Base-by-base conservation (phyloP, 352 stramenopile genomes). In the Achlya hypogyna region DNA sequence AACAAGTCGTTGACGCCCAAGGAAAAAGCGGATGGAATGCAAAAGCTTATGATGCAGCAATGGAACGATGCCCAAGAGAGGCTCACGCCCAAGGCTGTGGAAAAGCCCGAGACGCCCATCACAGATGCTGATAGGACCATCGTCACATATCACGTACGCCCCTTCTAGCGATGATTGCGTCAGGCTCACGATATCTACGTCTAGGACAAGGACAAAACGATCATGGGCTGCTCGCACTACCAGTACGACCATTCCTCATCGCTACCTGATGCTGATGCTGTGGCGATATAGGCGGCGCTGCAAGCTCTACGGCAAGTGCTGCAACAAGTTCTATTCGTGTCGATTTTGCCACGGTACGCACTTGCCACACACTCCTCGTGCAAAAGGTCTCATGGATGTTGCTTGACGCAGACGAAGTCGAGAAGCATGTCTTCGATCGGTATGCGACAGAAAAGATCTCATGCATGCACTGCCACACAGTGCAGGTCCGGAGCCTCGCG, bases 391-490 rank as follows among this genome's bases (percentile, higher is more conserved):
- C n/a, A n/a, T n/a, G n/a, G n/a, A n/a, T n/a, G n/a, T n/a, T n/a
- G n/a, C n/a, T 22, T 47, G 54, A 23, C 10, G 14, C 42, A 23
- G 53, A 91, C 51, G 82, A 89, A 53, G 81, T 79, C 38, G 78
- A 98, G 40, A 95, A 85, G 47, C 88, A 98, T 54, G 64, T 82
- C 27, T 94, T 97, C 65, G 94, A 99, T 75, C 81, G 96, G 23
- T 98, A 98, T 66, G 76, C 91, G 43, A 95, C 97, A 18, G 93
- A 91, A 27, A 87, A 93, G 72, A 95, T 98, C 67, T 89, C 94
- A 34, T 99, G 96, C 75, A 98, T 98, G 92, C 85, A 73, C 34
- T 97, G 90, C 70, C 69, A 82, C 22, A 91, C 85, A 2, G 62
- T 86, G 8, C 82, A 91, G 70, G 80, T 86, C 51, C 29, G 51